Evolutionary conservation across 2,329 filamentous ascomycete genomes (phyloP).

Genomic region (Xylariaceae sp.): DNA sequence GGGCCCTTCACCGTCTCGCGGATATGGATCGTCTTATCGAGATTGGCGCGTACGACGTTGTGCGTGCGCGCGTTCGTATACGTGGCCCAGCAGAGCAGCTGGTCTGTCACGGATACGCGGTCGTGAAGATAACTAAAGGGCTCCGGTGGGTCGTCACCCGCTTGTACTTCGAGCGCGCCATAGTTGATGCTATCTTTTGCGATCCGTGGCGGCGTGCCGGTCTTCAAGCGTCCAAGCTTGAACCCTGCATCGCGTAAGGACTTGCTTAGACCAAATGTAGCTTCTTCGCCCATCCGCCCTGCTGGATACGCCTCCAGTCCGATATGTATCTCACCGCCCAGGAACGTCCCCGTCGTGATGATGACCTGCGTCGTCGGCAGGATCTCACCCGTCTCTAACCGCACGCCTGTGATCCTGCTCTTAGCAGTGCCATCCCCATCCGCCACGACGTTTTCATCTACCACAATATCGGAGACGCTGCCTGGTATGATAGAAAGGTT

Average conservation of each 20-base stretch:
- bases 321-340: conserved; percentile 96
- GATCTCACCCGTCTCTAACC: conserved; percentile 85
- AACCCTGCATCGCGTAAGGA: conserved; percentile 90
- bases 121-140: conserved; percentile 93
- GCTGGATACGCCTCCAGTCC: conserved; percentile 84
- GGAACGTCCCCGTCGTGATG: conserved; percentile 95
- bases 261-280: conserved; percentile 90
- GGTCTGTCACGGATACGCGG: conserved; percentile 76
- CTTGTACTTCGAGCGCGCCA: conserved; percentile 71
- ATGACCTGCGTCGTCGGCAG: conserved; percentile 82
- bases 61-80: conserved; percentile 86
- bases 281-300: conserved; percentile 91
- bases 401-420: conserved; percentile 82
- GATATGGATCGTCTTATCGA: conserved; percentile 97
- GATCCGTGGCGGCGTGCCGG: conserved; percentile 89
- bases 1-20: conserved; percentile 93
- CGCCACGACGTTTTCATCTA: conserved; percentile 63
- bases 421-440: conserved; percentile 55
- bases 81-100: conserved; percentile 86
- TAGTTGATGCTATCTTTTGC: conserved; percentile 85
- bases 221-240: conserved; percentile 88
- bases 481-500: conserved; percentile 83
- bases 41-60: conserved; percentile 81
- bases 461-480: conserved; percentile 90
- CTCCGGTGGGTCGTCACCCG: conserved; percentile 82